Base-by-base conservation (phyloP, 139 green algal genomes). In the Chlamydomonas sphaeroides region DNA sequence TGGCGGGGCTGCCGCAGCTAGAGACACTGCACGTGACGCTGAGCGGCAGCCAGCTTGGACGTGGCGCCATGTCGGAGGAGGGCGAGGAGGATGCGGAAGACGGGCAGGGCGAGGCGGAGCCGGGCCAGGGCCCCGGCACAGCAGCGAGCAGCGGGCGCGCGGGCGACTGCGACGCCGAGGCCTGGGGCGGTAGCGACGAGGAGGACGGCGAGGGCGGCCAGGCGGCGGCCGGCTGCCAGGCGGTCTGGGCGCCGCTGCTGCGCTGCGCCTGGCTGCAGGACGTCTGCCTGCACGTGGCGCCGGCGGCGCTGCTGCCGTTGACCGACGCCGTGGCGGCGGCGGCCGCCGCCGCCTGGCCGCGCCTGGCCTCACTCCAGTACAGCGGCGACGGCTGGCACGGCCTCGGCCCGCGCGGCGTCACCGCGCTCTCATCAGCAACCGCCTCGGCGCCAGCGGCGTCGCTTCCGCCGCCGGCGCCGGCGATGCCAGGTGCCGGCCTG, bases 341-440 rank as follows among this genome's bases (percentile, higher is more conserved):
- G n/a, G 36, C 15, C 18, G 45, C 75, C 7, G 57, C 57, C 93
- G 94, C 17, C 85, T 94, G 75, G 75, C 61, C 61, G 7, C 42
- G 6, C 5, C 62, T 82, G 42, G 14, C 26, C 11, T 42, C 62
- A 36, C 85, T 95, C 88, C 89, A 92, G 65, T 95, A 97, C 83
- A 91, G 88, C 73, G 95, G 85, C 1, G 93, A 96, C 80, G 93
- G 94, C 39, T 98, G 95, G 95, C 91, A 92, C 74, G 92, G 89
- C 62, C 86, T 98, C 41, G 95, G 70, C 14, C 30, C 4, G 20
- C 95, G 73, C 94, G 93, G 1, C 93, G 88, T 41, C 94, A 33
- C 63, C 3, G 63, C 33, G 63, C 63, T 45, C 33, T 10, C 14
- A 3, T 3, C 32, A 38, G 33, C 33, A 5, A 30, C 4, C 21